These are phyloP conservation scores for Septoria petroselini DNA, from an alignment of 2,329 filamentous ascomycete genomes.

Conservation along the genomic window DNA sequence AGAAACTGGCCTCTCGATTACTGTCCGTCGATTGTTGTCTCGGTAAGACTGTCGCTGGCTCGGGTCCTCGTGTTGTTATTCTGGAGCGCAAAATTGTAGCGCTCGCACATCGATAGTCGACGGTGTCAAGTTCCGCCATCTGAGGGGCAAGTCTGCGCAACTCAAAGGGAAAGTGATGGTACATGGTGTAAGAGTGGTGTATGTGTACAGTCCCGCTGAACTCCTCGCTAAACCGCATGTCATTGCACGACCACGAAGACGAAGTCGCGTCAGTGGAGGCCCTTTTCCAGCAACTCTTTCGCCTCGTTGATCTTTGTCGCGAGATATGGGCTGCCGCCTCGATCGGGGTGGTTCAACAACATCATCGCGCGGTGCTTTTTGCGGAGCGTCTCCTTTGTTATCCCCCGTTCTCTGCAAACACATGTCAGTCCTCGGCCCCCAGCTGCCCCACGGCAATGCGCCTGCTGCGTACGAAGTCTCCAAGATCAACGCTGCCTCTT, in stretches of 20 bases:
- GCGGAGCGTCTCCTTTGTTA: constrained; percentile 90
- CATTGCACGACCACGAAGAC: too few species aligned
- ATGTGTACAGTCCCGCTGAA: constrained; percentile 15
- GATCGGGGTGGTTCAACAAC: constrained; percentile 96
- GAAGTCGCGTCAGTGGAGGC: constrained; percentile 2
- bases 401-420: constrained; percentile 68
- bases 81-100: too few species aligned
- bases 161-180: neutral
- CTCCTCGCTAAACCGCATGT: neutral
- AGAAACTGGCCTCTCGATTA: too few species aligned
- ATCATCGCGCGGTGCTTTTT: constrained; percentile 95
- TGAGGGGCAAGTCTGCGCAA: too few species aligned
- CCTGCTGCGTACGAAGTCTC: constrained; percentile 69
- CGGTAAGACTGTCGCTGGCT: too few species aligned
- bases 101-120: too few species aligned
- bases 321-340: constrained; percentile 91
- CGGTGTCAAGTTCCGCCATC: too few species aligned
- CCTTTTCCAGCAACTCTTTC: constrained; percentile 90
- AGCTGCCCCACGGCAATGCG: neutral
- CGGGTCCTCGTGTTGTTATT: too few species aligned
- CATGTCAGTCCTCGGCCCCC: neutral
- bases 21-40: too few species aligned
- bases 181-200: too few species aligned
- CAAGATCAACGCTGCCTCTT: constrained; percentile 86
- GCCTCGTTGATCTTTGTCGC: constrained; percentile 98